Base-by-base conservation (phyloP, 305 asterid genomes). In the Fraxinus sp. region DNA sequence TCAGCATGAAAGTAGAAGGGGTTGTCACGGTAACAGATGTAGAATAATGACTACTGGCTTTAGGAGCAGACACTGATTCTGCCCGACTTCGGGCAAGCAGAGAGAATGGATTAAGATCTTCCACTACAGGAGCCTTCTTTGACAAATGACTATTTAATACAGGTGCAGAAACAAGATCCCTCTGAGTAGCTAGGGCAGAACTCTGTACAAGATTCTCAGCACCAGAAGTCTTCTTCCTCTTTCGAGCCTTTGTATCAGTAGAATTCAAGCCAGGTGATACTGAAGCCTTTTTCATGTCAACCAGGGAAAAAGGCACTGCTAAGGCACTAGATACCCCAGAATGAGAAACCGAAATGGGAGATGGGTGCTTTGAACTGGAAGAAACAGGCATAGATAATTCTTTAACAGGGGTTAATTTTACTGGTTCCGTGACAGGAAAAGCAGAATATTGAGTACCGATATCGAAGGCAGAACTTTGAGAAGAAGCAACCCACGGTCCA, bases 401-500 rank as follows among this genome's bases (percentile, higher is more conserved):
- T 79, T 85, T 91, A 37, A 87, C 87, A 16, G 91, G 87, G 36
- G 88, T 87, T 77, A 87, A 84, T 85, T 92, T 95, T 68, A 92
- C 86, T 35, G 91, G 85, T 57, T 92, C 98, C 0, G 92, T 73
- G 66, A 85, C 75, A 18, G 93, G 91, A 86, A 90, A 87, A 16
- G 89, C 85, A 75, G 98, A 89, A 86, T 84, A 85, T 77, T 73
- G 93, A 83, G 92, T 82, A 85, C 89, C 87, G 74, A 87, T 75
- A 78, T 91, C 94, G 82, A 90, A 89, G 8, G 94, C 87, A 79
- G 98, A 88, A 87, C 87, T 86, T 84, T 92, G 98, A 22, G 98
- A 88, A 86, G 98, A 88, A 75, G 96, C 86, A 87, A 92, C 89
- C 98, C 97, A 92, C 30, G 97, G 93, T 78, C 90, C 89, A 37